Percentiles rank a stretch among this genome's conserved stretches.
These are phyloP conservation scores for Teratosphaeria destructans DNA, from an alignment of 2,329 filamentous ascomycete genomes.

Conservation along the genomic window DNA sequence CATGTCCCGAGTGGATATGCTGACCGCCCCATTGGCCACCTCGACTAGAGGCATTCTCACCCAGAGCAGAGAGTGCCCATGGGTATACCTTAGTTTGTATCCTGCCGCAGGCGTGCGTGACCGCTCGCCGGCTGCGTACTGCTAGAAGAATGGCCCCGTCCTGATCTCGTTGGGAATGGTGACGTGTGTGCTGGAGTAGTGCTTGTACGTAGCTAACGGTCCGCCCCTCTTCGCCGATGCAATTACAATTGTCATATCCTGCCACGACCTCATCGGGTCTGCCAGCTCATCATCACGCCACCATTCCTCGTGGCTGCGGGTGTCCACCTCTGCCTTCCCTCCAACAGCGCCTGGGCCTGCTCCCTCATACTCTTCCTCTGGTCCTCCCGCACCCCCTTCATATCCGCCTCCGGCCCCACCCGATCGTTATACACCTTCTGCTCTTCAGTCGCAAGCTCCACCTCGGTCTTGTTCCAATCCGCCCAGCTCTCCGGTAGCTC, in stretches of 20 bases:
- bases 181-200: neutral
- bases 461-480: conserved; percentile 27
- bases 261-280: neutral
- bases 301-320: neutral
- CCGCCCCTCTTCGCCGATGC: neutral
- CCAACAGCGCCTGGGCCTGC: conserved; percentile 54
- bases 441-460: conserved; percentile 20
- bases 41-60: no score
- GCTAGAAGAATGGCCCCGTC: no score
- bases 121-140: no score
- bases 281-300: neutral
- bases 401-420: conserved; percentile 24
- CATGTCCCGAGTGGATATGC: conserved; percentile 48
- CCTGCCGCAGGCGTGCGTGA: no score
- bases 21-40: conserved; percentile 60
- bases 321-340: conserved; percentile 52
- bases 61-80: no score
- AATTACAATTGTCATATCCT: neutral
- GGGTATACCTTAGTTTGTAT: no score
- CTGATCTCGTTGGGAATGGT: neutral
- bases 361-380: conserved; percentile 38
- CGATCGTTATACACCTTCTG: conserved; percentile 30
- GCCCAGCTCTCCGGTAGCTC: conserved; percentile 52
- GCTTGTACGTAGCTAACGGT: neutral
- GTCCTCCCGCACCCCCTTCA: conserved; percentile 32